Conservation (phyloP, 2,329 filamentous ascomycete species). For the Colletotrichum sp. region DNA sequence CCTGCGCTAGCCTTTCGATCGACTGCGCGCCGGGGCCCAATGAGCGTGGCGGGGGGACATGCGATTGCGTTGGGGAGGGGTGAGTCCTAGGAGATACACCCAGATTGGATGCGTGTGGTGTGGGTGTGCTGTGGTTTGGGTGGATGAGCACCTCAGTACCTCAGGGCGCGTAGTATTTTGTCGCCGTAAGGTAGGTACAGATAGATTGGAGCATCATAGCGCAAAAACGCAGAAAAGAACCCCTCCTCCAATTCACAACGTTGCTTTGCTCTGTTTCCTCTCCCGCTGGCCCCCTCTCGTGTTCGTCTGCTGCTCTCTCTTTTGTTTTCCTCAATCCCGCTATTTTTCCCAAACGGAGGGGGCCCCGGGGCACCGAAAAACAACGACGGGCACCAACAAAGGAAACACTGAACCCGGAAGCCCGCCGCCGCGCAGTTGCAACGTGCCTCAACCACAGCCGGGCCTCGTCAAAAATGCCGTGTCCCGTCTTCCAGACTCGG, state of each 20-base stretch:
- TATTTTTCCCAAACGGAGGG: background rate
- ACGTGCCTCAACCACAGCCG: conserved; percentile 11
- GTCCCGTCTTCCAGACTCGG: conserved; percentile 6
- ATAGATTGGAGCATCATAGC: conserved; percentile 11
- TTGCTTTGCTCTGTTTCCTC: background rate
- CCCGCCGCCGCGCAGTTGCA: conserved; percentile 14
- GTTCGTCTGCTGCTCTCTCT: background rate
- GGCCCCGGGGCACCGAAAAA: background rate
- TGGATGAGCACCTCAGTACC: background rate
- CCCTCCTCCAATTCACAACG: background rate
- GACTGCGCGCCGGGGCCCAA: conserved; percentile 12
- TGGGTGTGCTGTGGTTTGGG: background rate
- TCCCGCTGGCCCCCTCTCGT: background rate
- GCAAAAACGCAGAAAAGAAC: background rate
- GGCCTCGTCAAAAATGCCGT: background rate
- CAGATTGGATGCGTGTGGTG: background rate
- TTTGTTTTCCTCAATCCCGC: background rate
- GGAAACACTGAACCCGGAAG: background rate
- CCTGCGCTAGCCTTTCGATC: conserved; percentile 16
- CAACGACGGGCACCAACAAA: background rate
- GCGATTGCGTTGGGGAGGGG: background rate
- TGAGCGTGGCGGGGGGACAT: background rate
- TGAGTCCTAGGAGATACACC: background rate
- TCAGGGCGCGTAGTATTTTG: background rate
- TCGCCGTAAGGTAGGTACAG: background rate